These are phyloP conservation scores for Penicillium coffeae DNA, from an alignment of 495 filamentous ascomycete genomes.

Conservation along the genomic window DNA sequence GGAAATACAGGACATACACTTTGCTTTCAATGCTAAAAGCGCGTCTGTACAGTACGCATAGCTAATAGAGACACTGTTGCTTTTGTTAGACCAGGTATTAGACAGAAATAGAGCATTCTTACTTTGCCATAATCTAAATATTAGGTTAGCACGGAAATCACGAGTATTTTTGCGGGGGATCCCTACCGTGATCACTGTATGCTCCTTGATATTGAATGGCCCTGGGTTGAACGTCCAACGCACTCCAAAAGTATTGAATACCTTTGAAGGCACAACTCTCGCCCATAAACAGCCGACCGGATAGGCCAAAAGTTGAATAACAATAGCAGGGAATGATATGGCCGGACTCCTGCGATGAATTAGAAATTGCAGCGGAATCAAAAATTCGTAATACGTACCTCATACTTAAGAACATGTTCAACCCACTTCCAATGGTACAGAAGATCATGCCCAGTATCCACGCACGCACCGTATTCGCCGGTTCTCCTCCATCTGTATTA, in stretches of 20 bases:
- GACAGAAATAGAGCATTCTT: neutral
- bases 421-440: conserved; percentile 15
- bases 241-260: conserved; percentile 50
- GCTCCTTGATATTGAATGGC: conserved; percentile 67
- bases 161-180: conserved; percentile 6
- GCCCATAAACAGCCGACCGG: conserved; percentile 54
- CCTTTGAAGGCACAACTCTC: conserved; percentile 40
- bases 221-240: conserved; percentile 58
- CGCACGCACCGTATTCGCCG: conserved; percentile 16
- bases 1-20: too few relatives aligned
- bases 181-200: conserved; percentile 63
- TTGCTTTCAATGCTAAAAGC: conserved; percentile 17
- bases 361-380: neutral
- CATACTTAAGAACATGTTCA: conserved; percentile 25
- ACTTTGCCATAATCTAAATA: conserved; percentile 23
- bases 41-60: conserved; percentile 25
- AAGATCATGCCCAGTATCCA: conserved; percentile 19
- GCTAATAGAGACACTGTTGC: conserved; percentile 14
- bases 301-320: conserved; percentile 62
- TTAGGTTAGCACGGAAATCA: conserved; percentile 1
- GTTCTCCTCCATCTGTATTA: conserved; percentile 16
- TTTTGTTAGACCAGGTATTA: neutral
- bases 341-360: conserved; percentile 19
- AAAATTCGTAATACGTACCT: conserved; percentile 3
- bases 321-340: conserved; percentile 55